phyloP scores from a whole-genome alignment of 306 rosid species.

The Vicia faba region DNA sequence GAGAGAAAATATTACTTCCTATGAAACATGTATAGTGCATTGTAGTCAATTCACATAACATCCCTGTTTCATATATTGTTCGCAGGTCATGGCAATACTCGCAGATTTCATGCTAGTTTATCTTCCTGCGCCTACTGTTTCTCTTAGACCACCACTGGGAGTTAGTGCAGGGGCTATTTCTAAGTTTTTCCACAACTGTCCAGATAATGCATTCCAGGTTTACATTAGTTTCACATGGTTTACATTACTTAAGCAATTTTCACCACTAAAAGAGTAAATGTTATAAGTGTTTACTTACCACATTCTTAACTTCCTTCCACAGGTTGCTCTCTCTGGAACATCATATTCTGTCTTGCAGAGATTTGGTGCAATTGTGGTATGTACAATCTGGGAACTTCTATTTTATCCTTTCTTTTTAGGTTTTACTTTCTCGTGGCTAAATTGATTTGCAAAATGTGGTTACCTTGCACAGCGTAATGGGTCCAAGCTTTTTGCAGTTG shows the following conservation, averaged over 20 bases:
- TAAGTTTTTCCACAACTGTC: conserved; percentile 91
- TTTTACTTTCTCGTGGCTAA: conserved; percentile 20
- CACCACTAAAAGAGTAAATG: background rate
- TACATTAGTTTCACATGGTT: background rate
- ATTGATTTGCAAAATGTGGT: conserved; percentile 33
- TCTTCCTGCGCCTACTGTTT: conserved; percentile 88
- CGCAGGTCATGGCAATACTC: conserved; percentile 86
- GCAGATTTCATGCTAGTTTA: conserved; percentile 98
- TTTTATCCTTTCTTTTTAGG: background rate
- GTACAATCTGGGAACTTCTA: conserved; percentile 32
- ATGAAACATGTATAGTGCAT: conserved; percentile 6
- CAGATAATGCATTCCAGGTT: conserved; percentile 97
- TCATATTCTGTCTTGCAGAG: conserved; percentile 56
- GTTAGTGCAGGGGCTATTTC: conserved; percentile 68
- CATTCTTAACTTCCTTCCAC: conserved; percentile 31
- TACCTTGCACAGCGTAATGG: conserved; percentile 76
- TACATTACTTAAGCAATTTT: conserved; percentile 26
- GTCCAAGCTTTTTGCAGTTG: conserved; percentile 88
- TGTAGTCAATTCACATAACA: conserved; percentile 16
- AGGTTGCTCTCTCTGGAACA: conserved; percentile 62
- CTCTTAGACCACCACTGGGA: conserved; percentile 74
- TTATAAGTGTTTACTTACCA: conserved; percentile 15
- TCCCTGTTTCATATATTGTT: conserved; percentile 16
- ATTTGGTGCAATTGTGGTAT: conserved; percentile 68
- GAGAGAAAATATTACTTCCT: conserved; percentile 12